Base-by-base conservation (phyloP, 495 filamentous ascomycete genomes). In the Neurospora sp. region DNA sequence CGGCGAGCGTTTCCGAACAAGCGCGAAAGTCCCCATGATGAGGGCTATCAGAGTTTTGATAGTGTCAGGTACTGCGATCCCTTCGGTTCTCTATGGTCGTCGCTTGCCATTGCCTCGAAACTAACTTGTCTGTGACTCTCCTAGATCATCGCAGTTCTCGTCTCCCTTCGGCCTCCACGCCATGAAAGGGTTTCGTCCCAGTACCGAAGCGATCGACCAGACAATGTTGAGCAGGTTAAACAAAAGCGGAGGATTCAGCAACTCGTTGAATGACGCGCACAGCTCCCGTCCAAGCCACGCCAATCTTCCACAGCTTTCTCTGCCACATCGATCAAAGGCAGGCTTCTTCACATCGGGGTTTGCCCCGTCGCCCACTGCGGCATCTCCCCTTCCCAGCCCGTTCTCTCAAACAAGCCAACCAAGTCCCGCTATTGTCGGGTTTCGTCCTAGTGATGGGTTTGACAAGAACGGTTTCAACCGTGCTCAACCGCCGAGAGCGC, bases 181-280 rank as follows among this genome's bases (percentile, higher is more conserved):
- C 73, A 82, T 84, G 72, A 86, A 80, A 38, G 83, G 91, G 84
- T 83, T 84, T 78, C 89, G 86, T 73, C 79, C 79, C 35, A 89
- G 87, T 9, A 90, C 88, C 18, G 89, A 92, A 76, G 88, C 89
- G 38, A 96, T 96, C 77, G 94, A 96, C 76, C 91, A 91, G 78
- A 90, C 91, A 73, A 82, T 95, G 70, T 82, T 96, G 37, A 92
- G 92, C 66, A 94, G 92, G 78, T 89, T 84, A 84, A 92, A 83
- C 87, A 89, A 82, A 79, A 86, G 72, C 84, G 89, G 79, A 73
- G 83, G 86, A 39, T 83, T 87, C 69, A 86, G 85, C 74, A 81
- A 83, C 42, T 84, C 88, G 11, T 79, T 87, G 76, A 90, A 75
- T 84, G 83, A 86, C 35, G 74, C 81, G 16, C 78, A 79, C 37